Base-by-base conservation (phyloP, 345 rosid species). In the Salix caprea region DNA sequence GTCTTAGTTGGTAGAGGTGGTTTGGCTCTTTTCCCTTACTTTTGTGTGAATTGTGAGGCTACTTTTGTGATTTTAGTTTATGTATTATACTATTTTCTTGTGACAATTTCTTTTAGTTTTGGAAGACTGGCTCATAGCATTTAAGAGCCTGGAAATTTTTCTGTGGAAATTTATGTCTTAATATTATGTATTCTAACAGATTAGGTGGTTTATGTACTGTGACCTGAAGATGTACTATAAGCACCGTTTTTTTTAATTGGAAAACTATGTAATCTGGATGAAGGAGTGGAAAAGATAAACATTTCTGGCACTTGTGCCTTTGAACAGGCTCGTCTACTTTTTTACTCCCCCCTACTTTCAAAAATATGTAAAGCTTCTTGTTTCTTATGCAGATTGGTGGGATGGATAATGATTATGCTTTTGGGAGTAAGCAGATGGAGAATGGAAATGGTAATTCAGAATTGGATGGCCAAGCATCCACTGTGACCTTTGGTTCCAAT, bases 391-490 rank as follows among this genome's bases (percentile, higher is more conserved):
- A 94, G 99, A 78, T 85, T 80, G 86, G 85, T 84, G 93, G 87
- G 74, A 68, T 82, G 42, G 97, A 96, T 79, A 87, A 71, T 67
- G 92, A 93, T 82, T 89, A 91, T 84, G 88, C 96, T 73, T 90
- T 91, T 72, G 91, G 89, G 72, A 86, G 84, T 81, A 92, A 88
- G 70, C 97, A 86, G 74, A 82, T 82, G 18, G 97, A 91, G 77
- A 93, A 88, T 87, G 98, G 97, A 39, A 87, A 85, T 76, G 82
- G 83, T 75, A 84, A 86, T 78, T 88, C 89, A 39, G 98, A 91
- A 75, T 83, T 85, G 80, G 98, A 91, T 70, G 81, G 87, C 44
- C 95, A 85, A 81, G 77, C 76, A 73, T 81, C 97, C 67, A 84
- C 89, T 46, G 87, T 79, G 80, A 88, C 84, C 82, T 87, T 84